phyloP scores from a whole-genome alignment of 1,139 yeast genomes.

The Meyerozyma carpophila region DNA sequence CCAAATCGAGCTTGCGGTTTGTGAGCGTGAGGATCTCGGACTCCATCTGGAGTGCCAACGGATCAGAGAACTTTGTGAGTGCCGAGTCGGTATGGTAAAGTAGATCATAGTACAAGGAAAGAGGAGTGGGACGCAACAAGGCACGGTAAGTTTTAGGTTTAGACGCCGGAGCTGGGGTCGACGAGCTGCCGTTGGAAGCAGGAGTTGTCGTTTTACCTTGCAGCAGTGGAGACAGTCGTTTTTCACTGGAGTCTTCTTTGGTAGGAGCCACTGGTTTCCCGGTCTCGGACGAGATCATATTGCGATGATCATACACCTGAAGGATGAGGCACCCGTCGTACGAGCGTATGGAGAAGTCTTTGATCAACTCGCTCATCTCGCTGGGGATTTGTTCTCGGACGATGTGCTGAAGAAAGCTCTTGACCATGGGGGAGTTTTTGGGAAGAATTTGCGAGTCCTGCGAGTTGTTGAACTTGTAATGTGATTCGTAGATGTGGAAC shows the following conservation, averaged over 20 bases:
- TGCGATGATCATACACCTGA: slow-evolving; percentile 73
- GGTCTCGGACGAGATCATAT: slow-evolving; percentile 20
- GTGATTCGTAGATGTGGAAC: slow-evolving; percentile 86
- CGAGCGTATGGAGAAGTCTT: slow-evolving; percentile 76
- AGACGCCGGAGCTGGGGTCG: slow-evolving; percentile 9
- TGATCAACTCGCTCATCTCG: slow-evolving; percentile 80
- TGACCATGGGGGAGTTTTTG: slow-evolving; percentile 72
- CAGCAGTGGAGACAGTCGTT: slow-evolving; percentile 1
- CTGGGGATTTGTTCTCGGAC: slow-evolving; percentile 82
- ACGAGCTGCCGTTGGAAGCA: slow-evolving; percentile 1
- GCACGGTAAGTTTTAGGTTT: slow-evolving; percentile 73
- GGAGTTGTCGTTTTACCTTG: slow-evolving; percentile 4
- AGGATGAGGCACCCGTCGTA: slow-evolving; percentile 88
- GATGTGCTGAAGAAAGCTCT: slow-evolving; percentile 72
- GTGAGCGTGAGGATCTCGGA: slow-evolving; percentile 77
- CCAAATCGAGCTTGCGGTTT: slow-evolving; percentile 67
- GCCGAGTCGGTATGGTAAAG: slow-evolving; percentile 76
- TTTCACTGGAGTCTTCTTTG: not conserved
- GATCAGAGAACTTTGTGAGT: slow-evolving; percentile 73
- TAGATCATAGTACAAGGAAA: slow-evolving; percentile 80
- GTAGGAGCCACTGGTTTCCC: not conserved
- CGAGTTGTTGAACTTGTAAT: slow-evolving; percentile 70
- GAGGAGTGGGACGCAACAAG: slow-evolving; percentile 70
- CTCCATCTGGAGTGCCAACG: slow-evolving; percentile 71
- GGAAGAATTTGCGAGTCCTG: slow-evolving; percentile 77